A percentile compares a stretch with the other conserved stretches of the same genome.
phyloP scores from a whole-genome alignment of 2,329 filamentous ascomycete genomes.

The Ploettnerulaceae sp. region DNA sequence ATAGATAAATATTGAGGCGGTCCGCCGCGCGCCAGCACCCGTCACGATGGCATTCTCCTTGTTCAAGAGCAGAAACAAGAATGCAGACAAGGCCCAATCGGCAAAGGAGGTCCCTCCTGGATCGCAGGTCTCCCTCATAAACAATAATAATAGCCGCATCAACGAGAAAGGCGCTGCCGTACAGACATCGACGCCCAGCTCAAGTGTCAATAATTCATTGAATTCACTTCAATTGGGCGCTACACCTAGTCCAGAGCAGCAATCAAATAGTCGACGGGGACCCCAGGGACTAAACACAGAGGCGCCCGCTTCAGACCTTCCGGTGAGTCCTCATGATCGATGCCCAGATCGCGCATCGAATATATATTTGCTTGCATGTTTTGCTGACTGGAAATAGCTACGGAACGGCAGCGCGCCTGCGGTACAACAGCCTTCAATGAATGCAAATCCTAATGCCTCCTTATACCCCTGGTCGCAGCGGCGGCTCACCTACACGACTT shows the following conservation, averaged over 20 bases:
- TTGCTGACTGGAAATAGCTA: constrained; percentile 38
- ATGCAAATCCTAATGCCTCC: constrained; percentile 62
- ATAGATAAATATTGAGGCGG: constrained; percentile 25
- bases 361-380: constrained; percentile 5
- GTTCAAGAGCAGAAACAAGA: constrained; percentile 72
- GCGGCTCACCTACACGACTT: constrained; percentile 77
- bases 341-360: background rate
- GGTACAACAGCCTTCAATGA: constrained; percentile 31
- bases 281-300: constrained; percentile 37
- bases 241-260: constrained; percentile 38
- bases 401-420: constrained; percentile 45
- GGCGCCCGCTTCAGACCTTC: constrained; percentile 35
- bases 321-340: constrained; percentile 32
- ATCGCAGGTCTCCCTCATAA: constrained; percentile 44
- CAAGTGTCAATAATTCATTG: constrained; percentile 45
- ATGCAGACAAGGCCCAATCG: constrained; percentile 53
- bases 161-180: constrained; percentile 52
- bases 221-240: constrained; percentile 56
- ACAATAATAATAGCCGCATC: constrained; percentile 31
- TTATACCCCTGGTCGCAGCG: constrained; percentile 96
- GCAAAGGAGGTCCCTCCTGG: constrained; percentile 25
- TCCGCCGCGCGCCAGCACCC: constrained; percentile 26
- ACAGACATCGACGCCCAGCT: constrained; percentile 66
- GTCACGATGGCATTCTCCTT: constrained; percentile 65
- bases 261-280: constrained; percentile 48